Conservation (phyloP, 176 grass and related monocot species). For the Carex parvula region DNA sequence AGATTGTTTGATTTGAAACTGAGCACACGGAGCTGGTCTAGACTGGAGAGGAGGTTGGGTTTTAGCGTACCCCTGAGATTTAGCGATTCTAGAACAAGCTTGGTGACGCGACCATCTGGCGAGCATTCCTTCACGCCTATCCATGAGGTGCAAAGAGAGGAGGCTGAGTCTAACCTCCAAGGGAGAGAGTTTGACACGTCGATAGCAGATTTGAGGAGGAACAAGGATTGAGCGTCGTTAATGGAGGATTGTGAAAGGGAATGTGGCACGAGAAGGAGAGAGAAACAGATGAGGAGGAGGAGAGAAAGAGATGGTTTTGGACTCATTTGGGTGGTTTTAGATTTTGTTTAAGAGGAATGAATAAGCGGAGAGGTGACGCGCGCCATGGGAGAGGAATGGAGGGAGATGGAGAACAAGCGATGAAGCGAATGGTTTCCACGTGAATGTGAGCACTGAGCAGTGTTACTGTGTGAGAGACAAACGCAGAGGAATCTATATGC, state of each 20-base stretch:
- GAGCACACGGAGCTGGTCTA: slow-evolving; percentile 79
- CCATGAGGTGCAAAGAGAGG: slow-evolving; percentile 50
- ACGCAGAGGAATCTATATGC: background rate
- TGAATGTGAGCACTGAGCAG: background rate
- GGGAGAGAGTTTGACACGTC: slow-evolving; percentile 56
- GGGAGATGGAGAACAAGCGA: background rate
- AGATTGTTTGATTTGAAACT: slow-evolving; percentile 81
- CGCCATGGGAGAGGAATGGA: slow-evolving; percentile 9
- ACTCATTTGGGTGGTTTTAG: slow-evolving; percentile 15
- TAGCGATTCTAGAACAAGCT: slow-evolving; percentile 83
- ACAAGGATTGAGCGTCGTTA: slow-evolving; percentile 51
- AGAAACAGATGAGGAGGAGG: background rate
- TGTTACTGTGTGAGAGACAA: background rate
- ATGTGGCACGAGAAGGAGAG: slow-evolving; percentile 2
- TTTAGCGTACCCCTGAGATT: slow-evolving; percentile 65
- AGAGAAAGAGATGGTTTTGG: slow-evolving; percentile 1
- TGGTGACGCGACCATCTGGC: slow-evolving; percentile 45
- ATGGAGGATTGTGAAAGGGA: background rate
- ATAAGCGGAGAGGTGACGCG: background rate
- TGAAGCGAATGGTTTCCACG: slow-evolving; percentile 16
- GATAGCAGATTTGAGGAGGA: slow-evolving; percentile 54
- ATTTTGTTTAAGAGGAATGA: background rate
- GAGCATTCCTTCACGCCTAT: slow-evolving; percentile 62
- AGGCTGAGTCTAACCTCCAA: slow-evolving; percentile 42
- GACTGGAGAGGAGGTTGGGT: slow-evolving; percentile 41